These are phyloP conservation scores for Starmerella sirachaensis DNA, from an alignment of 805 yeast genomes.

Conservation along the genomic window DNA sequence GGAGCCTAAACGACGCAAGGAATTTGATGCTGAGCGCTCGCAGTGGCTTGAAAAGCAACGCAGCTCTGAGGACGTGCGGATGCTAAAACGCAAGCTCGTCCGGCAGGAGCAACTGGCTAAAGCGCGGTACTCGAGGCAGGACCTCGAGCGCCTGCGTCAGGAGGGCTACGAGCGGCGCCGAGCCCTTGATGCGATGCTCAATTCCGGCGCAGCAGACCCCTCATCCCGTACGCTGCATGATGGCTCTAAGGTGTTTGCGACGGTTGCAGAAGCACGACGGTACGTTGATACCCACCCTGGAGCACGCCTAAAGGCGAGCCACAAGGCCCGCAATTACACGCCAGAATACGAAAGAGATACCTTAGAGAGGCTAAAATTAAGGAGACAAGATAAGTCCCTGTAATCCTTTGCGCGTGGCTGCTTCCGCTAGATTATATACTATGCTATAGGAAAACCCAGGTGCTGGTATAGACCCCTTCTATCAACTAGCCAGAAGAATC, in stretches of 20 bases:
- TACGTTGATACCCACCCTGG: constrained; percentile 9
- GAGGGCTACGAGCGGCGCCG: constrained; percentile 6
- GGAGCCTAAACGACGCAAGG: constrained; percentile 15
- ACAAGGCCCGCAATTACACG: constrained; percentile 1
- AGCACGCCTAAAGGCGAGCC: constrained; percentile 2
- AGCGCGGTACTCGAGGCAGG: no score
- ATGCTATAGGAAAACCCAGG: no score
- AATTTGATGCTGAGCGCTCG: constrained; percentile 2
- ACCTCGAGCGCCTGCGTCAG: constrained; percentile 3
- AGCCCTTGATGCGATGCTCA: constrained; percentile 3
- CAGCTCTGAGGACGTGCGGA: background rate
- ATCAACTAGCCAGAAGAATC: background rate
- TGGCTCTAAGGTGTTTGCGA: constrained; percentile 5
- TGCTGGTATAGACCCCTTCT: no score
- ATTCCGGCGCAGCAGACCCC: background rate
- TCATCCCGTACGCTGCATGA: constrained; percentile 5
- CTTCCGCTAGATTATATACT: no score
- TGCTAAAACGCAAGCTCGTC: background rate
- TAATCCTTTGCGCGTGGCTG: no score
- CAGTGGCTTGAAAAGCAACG: background rate
- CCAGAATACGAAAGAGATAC: constrained; percentile 8
- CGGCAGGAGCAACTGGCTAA: background rate
- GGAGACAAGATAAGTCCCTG: no score
- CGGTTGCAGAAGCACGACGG: constrained; percentile 14
- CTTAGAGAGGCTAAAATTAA: constrained; percentile 2